Base-by-base conservation (phyloP, 164 flowering plant genomes). In the Berberis thunbergii region DNA sequence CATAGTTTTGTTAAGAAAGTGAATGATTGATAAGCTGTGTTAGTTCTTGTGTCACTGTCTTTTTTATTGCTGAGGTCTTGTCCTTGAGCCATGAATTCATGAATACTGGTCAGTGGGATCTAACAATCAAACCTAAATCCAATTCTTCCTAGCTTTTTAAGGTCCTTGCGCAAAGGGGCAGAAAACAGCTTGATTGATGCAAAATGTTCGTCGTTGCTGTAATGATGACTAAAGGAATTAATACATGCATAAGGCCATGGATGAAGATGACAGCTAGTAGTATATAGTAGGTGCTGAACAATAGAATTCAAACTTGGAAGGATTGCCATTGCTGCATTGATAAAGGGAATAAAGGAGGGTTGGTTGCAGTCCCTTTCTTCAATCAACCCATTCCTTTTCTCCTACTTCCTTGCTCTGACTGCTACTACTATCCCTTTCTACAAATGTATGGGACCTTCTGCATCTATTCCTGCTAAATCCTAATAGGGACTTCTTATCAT, bases 1-100 rank as follows among this genome's bases (percentile, higher is more conserved):
- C 26, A 26, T 52, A 7, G 54, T 10, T 1, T 7, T 52, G 10
- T 43, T 40, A 56, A 60, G 6, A 42, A 63, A 42, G 53, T 64
- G 49, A 54, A 2, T 55, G 58, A 52, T 52, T 1, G n/a, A 64
- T 13, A 39, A 43, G 68, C 54, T 48, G 64, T 26, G 75, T 70
- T 76, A 49, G 80, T 66, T 79, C 54, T 72, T 8, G 55, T 65
- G 78, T 79, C 78, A 44, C 61, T 59, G 41, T 76, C 78, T 42
- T 8, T 48, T 54, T 66, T 40, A 45, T 50, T 62, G 64, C 43
- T 4, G 38, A 41, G 63, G 54, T 45, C 45, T 1, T 13, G 50
- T 62, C 66, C 60, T n/a, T 5, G 66, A 59, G 3, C 50, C 59
- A 10, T 62, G 56, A 49, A 60, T 71, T 57, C 62, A 58, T 26